Evolutionary conservation across 2,329 filamentous ascomycete genomes (phyloP), one percentile per base, ranked within the genome.

Genomic region (Raffaelea albimanens): DNA sequence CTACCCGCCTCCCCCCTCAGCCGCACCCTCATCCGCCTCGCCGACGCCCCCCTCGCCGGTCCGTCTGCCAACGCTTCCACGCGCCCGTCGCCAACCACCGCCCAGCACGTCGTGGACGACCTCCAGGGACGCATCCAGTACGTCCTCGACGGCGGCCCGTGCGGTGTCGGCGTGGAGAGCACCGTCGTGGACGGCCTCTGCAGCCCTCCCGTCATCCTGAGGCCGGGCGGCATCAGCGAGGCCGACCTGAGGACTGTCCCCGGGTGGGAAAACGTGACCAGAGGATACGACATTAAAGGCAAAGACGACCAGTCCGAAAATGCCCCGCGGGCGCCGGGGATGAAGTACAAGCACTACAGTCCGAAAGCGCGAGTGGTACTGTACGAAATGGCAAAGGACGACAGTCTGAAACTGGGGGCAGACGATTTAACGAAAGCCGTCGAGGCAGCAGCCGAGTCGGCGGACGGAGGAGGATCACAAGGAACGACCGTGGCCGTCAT

Each of bases 261-360:
- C 0, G 91, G 91, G 1, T 98, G 93, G 91, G 83, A 89, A 61
- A 68, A 77, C 36, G 86, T 88, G 1, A 72, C 75, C 52, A 80
- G 84, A 50, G 91, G 78, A 11, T 97, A 96, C 64, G 81, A 83
- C 59, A 88, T 95, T 58, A 44, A 29, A 31, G 40, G 33, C 64
- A 1, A 21, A 14, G 11, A 19, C 39, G 13, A 39, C 39, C 23
- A 19, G 16, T n/a, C n/a, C n/a, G 20, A 22, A 21, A 4, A 10
- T 2, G n/a, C 21, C 21, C 93, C 93, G 0, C 75, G 87, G 48
- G 93, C 93, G 1, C 93, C 93, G 0, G 93, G 93, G 1, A 98
- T 98, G 93, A 98, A 98, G 67, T 98, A 98, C 63, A 87, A 93
- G 61, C 93, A 98, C 63, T 98, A 98, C 60, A 95, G 90, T 40